Base-by-base conservation (phyloP, 768 basidiomycete species). In the Cystoderma amianthinum region DNA sequence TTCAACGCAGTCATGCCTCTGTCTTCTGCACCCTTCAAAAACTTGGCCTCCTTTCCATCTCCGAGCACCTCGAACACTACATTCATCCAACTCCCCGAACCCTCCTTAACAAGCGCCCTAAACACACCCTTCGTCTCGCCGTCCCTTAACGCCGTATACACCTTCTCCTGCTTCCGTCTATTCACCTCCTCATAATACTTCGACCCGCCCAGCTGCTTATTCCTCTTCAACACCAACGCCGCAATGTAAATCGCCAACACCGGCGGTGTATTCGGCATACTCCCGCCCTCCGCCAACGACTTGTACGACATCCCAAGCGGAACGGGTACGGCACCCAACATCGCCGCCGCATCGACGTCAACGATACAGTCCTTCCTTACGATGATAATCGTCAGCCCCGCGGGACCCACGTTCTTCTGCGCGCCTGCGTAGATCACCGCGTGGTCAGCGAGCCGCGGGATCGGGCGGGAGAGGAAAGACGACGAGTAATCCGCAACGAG, bases 371-470 rank as follows among this genome's bases (percentile, higher is more conserved):
- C 93, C 44, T 95, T 80, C n/a, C 89, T 79, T 16, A 97, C 89
- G 64, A 99, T 96, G 51, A 94, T 68, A 60, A 99, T 77, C 11
- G 91, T 92, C 17, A 96, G 67, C 1, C 96, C 96, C 0, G 96
- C 83, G 2, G 96, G 96, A 5, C 95, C 94, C 38, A 98, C 67
- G 61, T 99, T 99, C 72, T 99, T 99, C 66, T 99, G 96, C 17
- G 87, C 96, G 36, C 96, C 96, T 5, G 94, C 96, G 58, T 84
- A 98, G 53, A 99, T 85, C 55, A 98, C 72, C 3, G 92, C 94
- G 60, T 97, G 93, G 60, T 88, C 87, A 20, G 80, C 82, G 45
- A 97, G 72, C 47, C 75, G 76, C 9, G 85, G 85, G 58, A 99
- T 97, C 32, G 88, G 88, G 16, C 94, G 78, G 39, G 87, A 90